These are phyloP conservation scores for Populus deltoides DNA, from an alignment of 345 rosid species.

Conservation along the genomic window DNA sequence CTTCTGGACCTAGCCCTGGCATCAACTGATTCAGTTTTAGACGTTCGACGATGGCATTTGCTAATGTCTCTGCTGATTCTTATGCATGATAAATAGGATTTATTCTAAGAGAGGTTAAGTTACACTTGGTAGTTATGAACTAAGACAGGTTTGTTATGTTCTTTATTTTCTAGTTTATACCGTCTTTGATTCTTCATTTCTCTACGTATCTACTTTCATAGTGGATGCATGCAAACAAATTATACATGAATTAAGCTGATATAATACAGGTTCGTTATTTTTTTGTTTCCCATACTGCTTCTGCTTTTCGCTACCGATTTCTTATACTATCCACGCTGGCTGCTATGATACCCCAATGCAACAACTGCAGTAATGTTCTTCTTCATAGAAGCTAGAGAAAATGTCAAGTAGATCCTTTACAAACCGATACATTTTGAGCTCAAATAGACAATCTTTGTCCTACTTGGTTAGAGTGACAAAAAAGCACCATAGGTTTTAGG, in stretches of 20 bases:
- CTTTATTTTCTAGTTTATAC: too few species aligned
- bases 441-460: background rate
- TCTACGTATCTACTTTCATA: background rate
- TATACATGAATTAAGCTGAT: too few species aligned
- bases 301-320: too few species aligned
- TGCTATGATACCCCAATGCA: background rate
- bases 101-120: background rate
- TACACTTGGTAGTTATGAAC: background rate
- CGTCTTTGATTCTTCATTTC: background rate
- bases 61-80: background rate
- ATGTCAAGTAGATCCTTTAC: background rate
- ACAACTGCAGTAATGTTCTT: background rate
- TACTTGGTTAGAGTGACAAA: background rate
- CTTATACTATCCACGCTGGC: background rate
- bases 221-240: background rate
- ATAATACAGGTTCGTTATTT: too few species aligned
- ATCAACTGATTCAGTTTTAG: slow-evolving; percentile 18
- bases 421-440: too few species aligned
- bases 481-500: background rate
- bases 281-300: too few species aligned
- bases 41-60: background rate
- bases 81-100: too few species aligned
- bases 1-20: slow-evolving; percentile 46
- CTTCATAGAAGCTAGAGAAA: too few species aligned
- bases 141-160: background rate